Evolutionary conservation across 768 basidiomycete genomes (phyloP), one percentile per base, ranked within the genome.

Genomic region (Boletellus ananas): DNA sequence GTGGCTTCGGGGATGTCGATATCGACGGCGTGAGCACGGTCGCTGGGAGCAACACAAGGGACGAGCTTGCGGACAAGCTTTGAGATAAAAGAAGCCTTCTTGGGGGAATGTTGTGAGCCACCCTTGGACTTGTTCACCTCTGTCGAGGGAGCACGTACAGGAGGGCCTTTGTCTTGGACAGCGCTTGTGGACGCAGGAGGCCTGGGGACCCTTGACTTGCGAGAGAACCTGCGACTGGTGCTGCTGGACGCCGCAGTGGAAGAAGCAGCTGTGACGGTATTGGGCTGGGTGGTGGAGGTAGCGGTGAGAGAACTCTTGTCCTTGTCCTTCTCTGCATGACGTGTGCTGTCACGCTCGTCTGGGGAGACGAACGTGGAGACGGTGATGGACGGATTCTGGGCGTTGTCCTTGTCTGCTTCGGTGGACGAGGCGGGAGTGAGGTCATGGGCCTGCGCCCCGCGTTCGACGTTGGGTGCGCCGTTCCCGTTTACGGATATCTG

Each of bases 41-140:
- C 61, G 17, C 75, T 79, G 18, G 80, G 73, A n/a, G 77, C 73
- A 41, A 85, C 69, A 52, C 87, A 89, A 31, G 86, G 87, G 43
- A 87, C 74, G 46, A 88, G 74, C 52, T 78, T 74, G 54, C 74
- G 79, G 45, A 87, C 62, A 50, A 88, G 69, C 63, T 75, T 80
- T 45, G 79, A 76, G 51, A 85, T 66, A 58, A 87, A 76, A 20
- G 83, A 80, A 45, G 75, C 71, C 70, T 77, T 77, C 56, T 69
- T 57, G 62, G 62, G 51, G 47, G 67, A 65, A 61, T 45, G 60
- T 50, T 55, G 69, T 63, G 61, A 70, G 66, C 66, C 61, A 60
- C 45, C 50, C 55, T 57, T 62, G 60, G 66, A 66, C 61, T 64
- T 68, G 60, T 64, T 68, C 55, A 37, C 66, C 50, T 66, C 66